phyloP scores from a whole-genome alignment of 2,329 filamentous ascomycete species.

The Metarhizium sp. region DNA sequence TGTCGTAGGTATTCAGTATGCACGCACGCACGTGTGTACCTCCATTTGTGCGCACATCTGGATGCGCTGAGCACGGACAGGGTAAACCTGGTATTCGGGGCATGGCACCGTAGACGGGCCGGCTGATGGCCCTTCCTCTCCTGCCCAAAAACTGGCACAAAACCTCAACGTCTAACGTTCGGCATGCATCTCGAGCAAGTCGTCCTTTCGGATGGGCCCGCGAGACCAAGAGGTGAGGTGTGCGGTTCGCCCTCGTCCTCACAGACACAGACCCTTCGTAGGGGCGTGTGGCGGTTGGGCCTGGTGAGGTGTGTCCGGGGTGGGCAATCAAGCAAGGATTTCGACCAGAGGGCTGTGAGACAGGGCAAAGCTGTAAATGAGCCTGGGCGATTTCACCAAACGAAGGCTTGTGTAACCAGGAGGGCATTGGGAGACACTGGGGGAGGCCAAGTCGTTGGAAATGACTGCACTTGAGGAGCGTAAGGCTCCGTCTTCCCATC shows the following conservation, averaged over 20 bases:
- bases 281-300: not conserved
- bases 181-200: not conserved
- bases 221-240: not conserved
- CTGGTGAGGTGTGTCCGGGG: not conserved
- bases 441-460: not conserved
- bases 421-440: not conserved
- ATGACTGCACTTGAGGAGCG: not conserved
- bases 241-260: not conserved
- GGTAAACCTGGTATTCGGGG: not conserved
- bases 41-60: not conserved
- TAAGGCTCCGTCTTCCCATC: not conserved
- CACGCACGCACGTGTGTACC: not conserved
- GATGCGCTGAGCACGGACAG: not conserved
- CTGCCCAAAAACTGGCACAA: not conserved
- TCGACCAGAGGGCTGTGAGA: not conserved
- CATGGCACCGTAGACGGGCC: not conserved
- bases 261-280: not conserved
- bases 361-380: not conserved
- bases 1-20: not conserved
- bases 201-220: not conserved
- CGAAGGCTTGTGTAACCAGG: not conserved
- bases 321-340: not conserved
- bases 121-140: not conserved
- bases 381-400: not conserved
- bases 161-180: not conserved